These are phyloP conservation scores for Elymus sibiricus DNA, from an alignment of 176 grass and related monocot genomes.

Conservation along the genomic window DNA sequence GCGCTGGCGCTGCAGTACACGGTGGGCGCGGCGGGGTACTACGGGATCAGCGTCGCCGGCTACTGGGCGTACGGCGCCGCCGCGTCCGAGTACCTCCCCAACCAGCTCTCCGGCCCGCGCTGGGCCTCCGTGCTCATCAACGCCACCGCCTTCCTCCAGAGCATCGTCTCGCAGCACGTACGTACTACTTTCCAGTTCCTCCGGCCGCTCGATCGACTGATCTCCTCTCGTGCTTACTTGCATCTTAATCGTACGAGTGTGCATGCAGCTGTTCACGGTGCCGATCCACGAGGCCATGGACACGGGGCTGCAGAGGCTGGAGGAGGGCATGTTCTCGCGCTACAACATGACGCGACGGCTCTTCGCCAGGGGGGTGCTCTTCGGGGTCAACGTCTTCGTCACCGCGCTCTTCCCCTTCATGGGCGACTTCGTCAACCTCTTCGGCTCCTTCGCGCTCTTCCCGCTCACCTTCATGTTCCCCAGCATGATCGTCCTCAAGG, in stretches of 20 bases:
- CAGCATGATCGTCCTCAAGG: conserved; percentile 82
- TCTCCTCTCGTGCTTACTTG: too few species aligned
- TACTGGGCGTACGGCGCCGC: conserved; percentile 90
- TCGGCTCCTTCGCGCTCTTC: conserved; percentile 81
- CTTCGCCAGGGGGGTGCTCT: conserved; percentile 49
- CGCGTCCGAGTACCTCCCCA: conserved; percentile 71
- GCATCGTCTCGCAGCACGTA: conserved; percentile 77
- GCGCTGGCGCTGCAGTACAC: conserved; percentile 73
- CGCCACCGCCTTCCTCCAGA: conserved; percentile 73
- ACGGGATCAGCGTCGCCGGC: conserved; percentile 73
- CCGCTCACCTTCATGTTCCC: conserved; percentile 86
- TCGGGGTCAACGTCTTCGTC: conserved; percentile 67
- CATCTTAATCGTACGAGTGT: background rate
- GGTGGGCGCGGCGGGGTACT: conserved; percentile 49
- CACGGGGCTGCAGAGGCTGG: conserved; percentile 67
- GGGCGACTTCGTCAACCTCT: conserved; percentile 90
- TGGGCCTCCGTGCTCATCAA: conserved; percentile 83
- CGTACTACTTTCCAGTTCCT: too few species aligned
- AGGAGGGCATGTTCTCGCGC: conserved; percentile 72
- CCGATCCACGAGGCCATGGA: conserved; percentile 87
- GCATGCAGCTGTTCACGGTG: conserved; percentile 58
- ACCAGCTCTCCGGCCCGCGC: conserved; percentile 56
- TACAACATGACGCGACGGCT: conserved; percentile 60
- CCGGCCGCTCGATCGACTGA: too few species aligned
- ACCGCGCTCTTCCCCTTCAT: conserved; percentile 83